These are phyloP conservation scores for Brassica juncea DNA, from an alignment of 345 rosid species.

Conservation along the genomic window DNA sequence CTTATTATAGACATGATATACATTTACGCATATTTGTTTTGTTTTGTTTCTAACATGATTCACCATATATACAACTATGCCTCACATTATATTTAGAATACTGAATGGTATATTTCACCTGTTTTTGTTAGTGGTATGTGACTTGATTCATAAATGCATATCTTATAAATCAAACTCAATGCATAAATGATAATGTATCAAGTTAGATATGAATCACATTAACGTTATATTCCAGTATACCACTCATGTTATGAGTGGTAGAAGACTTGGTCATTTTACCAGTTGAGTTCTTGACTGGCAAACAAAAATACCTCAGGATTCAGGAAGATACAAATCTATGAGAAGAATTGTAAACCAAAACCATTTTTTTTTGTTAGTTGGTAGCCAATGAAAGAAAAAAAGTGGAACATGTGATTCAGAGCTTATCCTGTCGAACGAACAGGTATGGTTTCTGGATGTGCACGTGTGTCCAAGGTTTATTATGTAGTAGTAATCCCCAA, in stretches of 20 bases:
- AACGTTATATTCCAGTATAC: too few species aligned
- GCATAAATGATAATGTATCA: too few species aligned
- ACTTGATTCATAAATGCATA: neutral
- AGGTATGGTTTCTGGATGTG: conserved; percentile 25
- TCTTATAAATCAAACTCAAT: too few species aligned
- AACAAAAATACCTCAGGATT: conserved; percentile 27
- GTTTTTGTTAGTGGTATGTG: too few species aligned
- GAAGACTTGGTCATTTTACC: neutral
- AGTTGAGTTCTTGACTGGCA: conserved; percentile 17
- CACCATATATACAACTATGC: too few species aligned
- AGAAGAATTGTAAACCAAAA: conserved; percentile 20
- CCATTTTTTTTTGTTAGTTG: conserved; percentile 8
- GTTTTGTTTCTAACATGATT: too few species aligned
- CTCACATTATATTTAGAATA: too few species aligned
- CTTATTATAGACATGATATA: too few species aligned
- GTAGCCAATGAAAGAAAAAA: neutral
- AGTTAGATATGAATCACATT: too few species aligned
- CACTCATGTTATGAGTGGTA: too few species aligned
- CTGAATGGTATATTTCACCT: too few species aligned
- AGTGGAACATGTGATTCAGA: conserved; percentile 27
- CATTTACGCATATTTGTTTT: too few species aligned
- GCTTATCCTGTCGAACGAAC: conserved; percentile 11
- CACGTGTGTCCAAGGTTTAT: conserved; percentile 31
- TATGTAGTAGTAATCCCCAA: conserved; percentile 13
- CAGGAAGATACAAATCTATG: conserved; percentile 15